Conservation (phyloP, 768 basidiomycete genomes). For the Pluteus cervinus region DNA sequence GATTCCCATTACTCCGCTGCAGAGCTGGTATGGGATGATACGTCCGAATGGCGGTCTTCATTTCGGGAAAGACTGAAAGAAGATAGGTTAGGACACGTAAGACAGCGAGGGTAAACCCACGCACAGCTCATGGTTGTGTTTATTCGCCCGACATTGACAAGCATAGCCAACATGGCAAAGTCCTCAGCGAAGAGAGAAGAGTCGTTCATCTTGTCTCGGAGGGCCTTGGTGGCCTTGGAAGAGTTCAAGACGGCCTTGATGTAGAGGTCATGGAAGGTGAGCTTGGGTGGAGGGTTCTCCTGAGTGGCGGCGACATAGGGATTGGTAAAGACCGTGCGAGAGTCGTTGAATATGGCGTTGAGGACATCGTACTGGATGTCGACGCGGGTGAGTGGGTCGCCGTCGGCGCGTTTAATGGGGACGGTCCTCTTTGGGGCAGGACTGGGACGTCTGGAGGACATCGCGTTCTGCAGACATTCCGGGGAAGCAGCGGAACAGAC, state of each 20-base stretch:
- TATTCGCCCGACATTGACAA: constrained; percentile 76
- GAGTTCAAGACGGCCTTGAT: constrained; percentile 46
- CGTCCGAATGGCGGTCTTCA: constrained; percentile 70
- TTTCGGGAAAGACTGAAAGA: constrained; percentile 64
- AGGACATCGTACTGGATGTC: constrained; percentile 83
- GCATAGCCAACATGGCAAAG: constrained; percentile 68
- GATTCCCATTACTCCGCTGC: constrained; percentile 61
- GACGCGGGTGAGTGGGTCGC: constrained; percentile 56
- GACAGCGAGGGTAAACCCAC: constrained; percentile 18
- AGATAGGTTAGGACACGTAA: constrained; percentile 6
- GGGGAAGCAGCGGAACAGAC: background rate
- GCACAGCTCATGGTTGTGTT: constrained; percentile 82
- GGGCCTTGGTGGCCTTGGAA: constrained; percentile 60
- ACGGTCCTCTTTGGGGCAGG: constrained; percentile 35
- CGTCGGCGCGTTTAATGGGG: constrained; percentile 52
- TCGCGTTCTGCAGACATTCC: constrained; percentile 5
- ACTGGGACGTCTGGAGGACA: constrained; percentile 33
- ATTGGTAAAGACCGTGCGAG: constrained; percentile 47
- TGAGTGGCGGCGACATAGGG: constrained; percentile 23
- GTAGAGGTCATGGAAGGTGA: constrained; percentile 62
- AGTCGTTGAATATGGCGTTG: constrained; percentile 67
- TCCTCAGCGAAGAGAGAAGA: constrained; percentile 53
- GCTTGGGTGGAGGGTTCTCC: constrained; percentile 19
- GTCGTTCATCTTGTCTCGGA: constrained; percentile 68
- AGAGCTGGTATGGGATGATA: constrained; percentile 76